Base-by-base conservation (phyloP, 805 yeast genomes). In the Pichia thaimueangensis region DNA sequence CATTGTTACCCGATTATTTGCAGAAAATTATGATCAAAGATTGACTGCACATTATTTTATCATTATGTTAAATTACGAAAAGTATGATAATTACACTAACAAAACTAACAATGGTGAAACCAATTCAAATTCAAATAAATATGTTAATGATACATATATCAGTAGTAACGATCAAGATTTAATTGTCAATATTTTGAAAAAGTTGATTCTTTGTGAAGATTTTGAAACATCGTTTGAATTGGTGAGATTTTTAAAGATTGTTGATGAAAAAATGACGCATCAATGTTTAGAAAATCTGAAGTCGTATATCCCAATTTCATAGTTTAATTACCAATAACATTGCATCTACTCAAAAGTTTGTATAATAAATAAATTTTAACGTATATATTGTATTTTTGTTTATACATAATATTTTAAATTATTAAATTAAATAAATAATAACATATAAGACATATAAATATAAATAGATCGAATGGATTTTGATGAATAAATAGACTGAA, bases 191-290 rank as follows among this genome's bases (percentile, higher is more conserved):
- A 73, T 75, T 12, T 60, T 76, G 34, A 56, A 59, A 40, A 68
- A 71, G 58, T 59, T 76, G 39, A 57, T 62, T 15, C 61, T 61
- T 29, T 53, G 55, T 7, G 62, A 63, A n/a, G 63, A 66, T 42
- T 76, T 73, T 67, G 78, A 72, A 35, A 71, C 76, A 53, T 70
- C 78, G 32, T 74, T 73, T 54, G 80, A 76, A 48, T 58, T 76
- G 43, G 65, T 78, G 41, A 61, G 81, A 37, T 76, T 73, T 49
- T 67, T 76, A 41, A 76, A 76, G 51, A 53, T 76, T 15, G 62
- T 76, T 28, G 78, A 64, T 39, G 63, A 59, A 27, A 50, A 54
- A 20, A 45, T 55, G 16, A 59, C 61, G 39, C 50, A 69, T 43
- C 70, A 69, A 3, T 57, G 69, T 25, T 64, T 71, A 6, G 59